Percentiles rank a stretch among this genome's conserved stretches.
Evolutionary conservation across 2,329 filamentous ascomycete genomes (phyloP).

Genomic region (Colletotrichum caudatum): DNA sequence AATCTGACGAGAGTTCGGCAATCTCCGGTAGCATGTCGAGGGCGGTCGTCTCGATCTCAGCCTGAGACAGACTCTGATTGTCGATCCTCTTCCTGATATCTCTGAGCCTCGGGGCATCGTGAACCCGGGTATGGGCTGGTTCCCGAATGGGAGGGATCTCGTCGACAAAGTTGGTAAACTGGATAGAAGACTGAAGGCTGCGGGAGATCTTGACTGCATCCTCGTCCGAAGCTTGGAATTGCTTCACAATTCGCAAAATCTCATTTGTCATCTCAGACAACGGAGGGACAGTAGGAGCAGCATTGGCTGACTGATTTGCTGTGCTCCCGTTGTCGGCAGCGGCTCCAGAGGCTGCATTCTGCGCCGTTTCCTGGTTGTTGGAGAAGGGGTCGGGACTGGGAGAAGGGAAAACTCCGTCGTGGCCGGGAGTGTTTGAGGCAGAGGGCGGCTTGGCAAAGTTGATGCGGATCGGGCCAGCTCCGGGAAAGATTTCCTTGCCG

Average conservation of each 20-base stretch:
- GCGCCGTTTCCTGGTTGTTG: slow-evolving; percentile 63
- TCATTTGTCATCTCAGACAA: slow-evolving; percentile 84
- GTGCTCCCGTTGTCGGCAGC: slow-evolving; percentile 52
- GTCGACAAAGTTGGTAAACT: slow-evolving; percentile 76
- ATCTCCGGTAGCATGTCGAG: slow-evolving; percentile 96
- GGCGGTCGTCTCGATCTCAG: slow-evolving; percentile 93
- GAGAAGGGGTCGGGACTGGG: slow-evolving; percentile 89
- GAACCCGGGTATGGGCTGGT: slow-evolving; percentile 86
- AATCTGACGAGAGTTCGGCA: slow-evolving; percentile 93
- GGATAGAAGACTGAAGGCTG: slow-evolving; percentile 81
- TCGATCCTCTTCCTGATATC: slow-evolving; percentile 98
- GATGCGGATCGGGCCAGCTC: slow-evolving; percentile 92
- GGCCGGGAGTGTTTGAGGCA: slow-evolving; percentile 87
- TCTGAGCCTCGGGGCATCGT: slow-evolving; percentile 93
- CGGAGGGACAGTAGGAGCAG: slow-evolving; percentile 75
- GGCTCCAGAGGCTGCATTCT: slow-evolving; percentile 53
- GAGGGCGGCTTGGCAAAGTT: slow-evolving; percentile 98
- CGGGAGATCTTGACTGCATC: slow-evolving; percentile 79
- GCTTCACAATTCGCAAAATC: slow-evolving; percentile 85
- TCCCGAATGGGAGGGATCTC: slow-evolving; percentile 93
- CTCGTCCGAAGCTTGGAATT: slow-evolving; percentile 87
- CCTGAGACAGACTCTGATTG: slow-evolving; percentile 86
- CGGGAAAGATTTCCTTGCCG: slow-evolving; percentile 98
- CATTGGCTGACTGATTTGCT: slow-evolving; percentile 51
- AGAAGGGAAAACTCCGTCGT: slow-evolving; percentile 88